Conservation (phyloP, 179 eudicot genomes). For the Vitellaria paradoxa region DNA sequence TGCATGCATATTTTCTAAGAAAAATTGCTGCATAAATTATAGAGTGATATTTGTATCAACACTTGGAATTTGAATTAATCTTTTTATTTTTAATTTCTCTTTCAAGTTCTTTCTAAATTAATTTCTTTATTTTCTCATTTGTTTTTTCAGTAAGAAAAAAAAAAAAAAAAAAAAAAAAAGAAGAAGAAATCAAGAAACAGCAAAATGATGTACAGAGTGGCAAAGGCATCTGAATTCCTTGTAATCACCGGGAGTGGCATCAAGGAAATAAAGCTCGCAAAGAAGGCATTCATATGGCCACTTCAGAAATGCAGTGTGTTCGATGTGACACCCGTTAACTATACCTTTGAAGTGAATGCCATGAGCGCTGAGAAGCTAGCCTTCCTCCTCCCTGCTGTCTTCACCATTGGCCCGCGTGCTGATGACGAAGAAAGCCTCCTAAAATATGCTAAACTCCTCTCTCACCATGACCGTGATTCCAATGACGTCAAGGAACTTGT, state of each 20-base stretch:
- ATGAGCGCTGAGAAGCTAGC: slow-evolving; percentile 14
- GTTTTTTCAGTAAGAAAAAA: too few relatives aligned
- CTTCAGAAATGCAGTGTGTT: background rate
- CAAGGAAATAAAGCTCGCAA: slow-evolving; percentile 2
- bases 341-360: slow-evolving; percentile 11
- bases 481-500: slow-evolving; percentile 7
- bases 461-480: slow-evolving; percentile 1
- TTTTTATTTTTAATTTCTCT: too few relatives aligned
- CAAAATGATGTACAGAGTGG: slow-evolving; percentile 1
- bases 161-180: background rate
- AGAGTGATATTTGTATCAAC: too few relatives aligned
- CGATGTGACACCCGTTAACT: slow-evolving; percentile 1
- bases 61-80: too few relatives aligned
- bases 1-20: too few relatives aligned
- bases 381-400: slow-evolving; percentile 10
- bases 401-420: background rate
- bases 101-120: too few relatives aligned
- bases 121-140: too few relatives aligned
- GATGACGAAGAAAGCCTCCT: slow-evolving; percentile 3
- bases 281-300: slow-evolving; percentile 2
- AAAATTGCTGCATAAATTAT: too few relatives aligned
- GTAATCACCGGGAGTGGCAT: slow-evolving; percentile 8
- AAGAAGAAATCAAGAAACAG: slow-evolving; percentile 23
- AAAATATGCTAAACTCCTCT: slow-evolving; percentile 4
- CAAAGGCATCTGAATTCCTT: slow-evolving; percentile 10